Evolutionary conservation across 129 eudicot species (phyloP), one percentile per base, ranked within the genome.

Genomic region (Flaveria bidentis): DNA sequence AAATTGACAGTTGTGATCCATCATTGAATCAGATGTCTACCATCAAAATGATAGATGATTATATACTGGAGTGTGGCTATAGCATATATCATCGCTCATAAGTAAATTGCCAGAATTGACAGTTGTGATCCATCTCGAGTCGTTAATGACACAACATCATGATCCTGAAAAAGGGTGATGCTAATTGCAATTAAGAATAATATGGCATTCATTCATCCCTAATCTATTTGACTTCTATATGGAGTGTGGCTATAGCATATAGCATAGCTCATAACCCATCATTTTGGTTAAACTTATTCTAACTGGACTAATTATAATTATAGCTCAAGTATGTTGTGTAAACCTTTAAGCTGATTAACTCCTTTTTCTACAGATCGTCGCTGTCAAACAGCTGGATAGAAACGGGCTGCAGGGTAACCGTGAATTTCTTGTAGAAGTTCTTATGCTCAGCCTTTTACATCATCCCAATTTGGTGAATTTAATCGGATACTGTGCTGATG

Each of bases 331-430:
- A 44, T 69, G 46, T 46, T 44, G 5, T 69, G 57, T 64, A 50
- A 26, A 49, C n/a, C 1, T 80, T 73, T 26, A 52, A 26, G 64
- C 50, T 69, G 11, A 74, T 51, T 73, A 44, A 47, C 30, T 44
- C n/a, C 17, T 8, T 26, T 79, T 57, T 72, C 76, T 39, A 63
- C 93, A 93, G 98, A 83, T 78, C 66, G 96, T 91, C 44, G 98
- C 98, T 62, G 97, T 93, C 16, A 93, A 93, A 77, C 98, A 93
- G 50, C 78, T 93, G 86, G 98, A 93, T 68, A 93, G 96, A 84
- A 85, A 93, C 58, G 98, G 98, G 84, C 97, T 90, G 66, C 98
- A 93, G 86, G 98, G 98, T 73, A 93, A 93, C 83, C 86, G 97
- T 74, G 98, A 93, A 73, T 93, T 93, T 81, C 84, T 93, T 2